Conservation (phyloP, 257 asterid species). For the Przewalskia tangutica region DNA sequence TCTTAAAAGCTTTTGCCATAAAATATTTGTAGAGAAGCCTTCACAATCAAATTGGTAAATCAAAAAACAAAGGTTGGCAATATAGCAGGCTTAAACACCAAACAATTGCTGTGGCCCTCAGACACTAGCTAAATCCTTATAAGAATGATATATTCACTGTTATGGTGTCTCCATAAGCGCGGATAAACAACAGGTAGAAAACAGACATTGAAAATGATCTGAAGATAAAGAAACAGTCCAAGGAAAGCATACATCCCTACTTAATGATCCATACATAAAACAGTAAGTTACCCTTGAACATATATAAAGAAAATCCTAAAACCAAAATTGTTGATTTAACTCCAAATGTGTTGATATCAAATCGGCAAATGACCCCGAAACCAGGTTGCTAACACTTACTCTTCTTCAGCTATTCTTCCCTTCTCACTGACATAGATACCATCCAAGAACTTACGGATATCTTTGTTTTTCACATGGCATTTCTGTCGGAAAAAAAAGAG, state of each 20-base stretch:
- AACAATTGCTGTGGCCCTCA: no score
- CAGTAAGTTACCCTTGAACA: not conserved
- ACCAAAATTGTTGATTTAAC: not conserved
- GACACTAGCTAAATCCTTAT: no score
- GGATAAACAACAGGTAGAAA: not conserved
- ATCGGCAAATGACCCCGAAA: not conserved
- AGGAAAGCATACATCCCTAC: not conserved
- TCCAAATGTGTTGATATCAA: not conserved
- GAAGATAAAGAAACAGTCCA: not conserved
- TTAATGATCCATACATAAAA: not conserved
- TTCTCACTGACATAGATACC: conserved; percentile 2
- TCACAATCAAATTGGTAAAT: no score
- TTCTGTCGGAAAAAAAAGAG: not conserved
- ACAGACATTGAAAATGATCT: not conserved
- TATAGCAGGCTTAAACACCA: no score
- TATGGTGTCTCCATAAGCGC: no score
- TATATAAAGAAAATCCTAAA: not conserved
- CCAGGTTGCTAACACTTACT: not conserved
- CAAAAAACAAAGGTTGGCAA: no score
- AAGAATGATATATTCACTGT: no score
- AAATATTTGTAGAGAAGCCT: no score
- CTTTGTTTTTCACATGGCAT: conserved; percentile 3
- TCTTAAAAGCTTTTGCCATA: no score
- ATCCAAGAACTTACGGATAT: conserved; percentile 2
- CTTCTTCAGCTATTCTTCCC: conserved; percentile 2